A percentile compares a stretch with the other conserved stretches of the same genome.
Conservation (phyloP, 1,284 basidiomycete genomes). For the Ustilago tritici region DNA sequence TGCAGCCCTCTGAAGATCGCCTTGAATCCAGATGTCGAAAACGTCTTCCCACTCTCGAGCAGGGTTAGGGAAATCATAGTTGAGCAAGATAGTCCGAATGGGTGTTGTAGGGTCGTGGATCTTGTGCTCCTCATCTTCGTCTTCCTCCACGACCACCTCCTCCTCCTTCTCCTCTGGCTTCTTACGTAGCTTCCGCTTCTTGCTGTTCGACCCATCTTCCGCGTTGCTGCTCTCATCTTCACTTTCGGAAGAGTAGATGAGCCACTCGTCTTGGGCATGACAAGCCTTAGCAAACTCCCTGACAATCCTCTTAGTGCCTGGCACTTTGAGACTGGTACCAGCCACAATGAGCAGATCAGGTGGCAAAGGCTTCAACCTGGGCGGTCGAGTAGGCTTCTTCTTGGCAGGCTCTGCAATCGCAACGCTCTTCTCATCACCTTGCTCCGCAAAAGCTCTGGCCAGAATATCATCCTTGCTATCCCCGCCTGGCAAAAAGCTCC, state of each 20-base stretch:
- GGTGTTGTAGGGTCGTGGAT: conserved; percentile 68
- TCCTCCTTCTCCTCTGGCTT: conserved; percentile 6
- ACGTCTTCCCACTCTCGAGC: conserved; percentile 88
- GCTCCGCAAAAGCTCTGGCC: conserved; percentile 47
- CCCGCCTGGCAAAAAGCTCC: conserved; percentile 5
- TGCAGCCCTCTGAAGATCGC: conserved; percentile 79
- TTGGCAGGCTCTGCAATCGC: conserved; percentile 35
- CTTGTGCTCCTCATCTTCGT: conserved; percentile 36
- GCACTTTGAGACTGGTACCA: conserved; percentile 94
- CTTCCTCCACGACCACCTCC: conserved; percentile 14
- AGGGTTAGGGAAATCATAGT: conserved; percentile 88
- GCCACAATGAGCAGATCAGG: conserved; percentile 94
- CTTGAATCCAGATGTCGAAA: conserved; percentile 90
- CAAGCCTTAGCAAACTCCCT: conserved; percentile 90
- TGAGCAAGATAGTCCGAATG: conserved; percentile 83
- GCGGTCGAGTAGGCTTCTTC: conserved; percentile 31
- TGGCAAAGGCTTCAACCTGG: conserved; percentile 69
- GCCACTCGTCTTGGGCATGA: conserved; percentile 72
- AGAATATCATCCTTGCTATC: conserved; percentile 52
- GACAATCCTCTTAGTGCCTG: conserved; percentile 90
- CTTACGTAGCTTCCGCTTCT: conserved; percentile 26
- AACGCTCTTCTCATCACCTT: conserved; percentile 32
- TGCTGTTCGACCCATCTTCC: conserved; percentile 43
- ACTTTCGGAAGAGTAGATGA: conserved; percentile 52
- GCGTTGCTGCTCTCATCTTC: conserved; percentile 48